These are phyloP conservation scores for Solanum chilense DNA, from an alignment of 257 asterid species.

Conservation along the genomic window DNA sequence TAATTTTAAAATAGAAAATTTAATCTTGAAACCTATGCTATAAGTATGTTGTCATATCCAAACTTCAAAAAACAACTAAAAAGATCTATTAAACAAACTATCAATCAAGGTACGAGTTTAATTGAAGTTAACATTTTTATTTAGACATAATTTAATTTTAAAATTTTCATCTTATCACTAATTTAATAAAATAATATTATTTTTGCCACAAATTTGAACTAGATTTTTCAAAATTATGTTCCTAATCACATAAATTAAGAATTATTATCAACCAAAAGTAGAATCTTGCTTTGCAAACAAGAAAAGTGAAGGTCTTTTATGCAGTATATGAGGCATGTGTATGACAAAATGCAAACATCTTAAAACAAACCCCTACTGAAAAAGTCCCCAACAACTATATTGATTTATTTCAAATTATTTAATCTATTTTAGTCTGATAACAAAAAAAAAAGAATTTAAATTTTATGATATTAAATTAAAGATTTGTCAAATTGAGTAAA, in stretches of 20 bases:
- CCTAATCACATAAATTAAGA: not conserved
- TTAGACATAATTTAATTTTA: not conserved
- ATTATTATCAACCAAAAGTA: not conserved
- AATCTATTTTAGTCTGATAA: too few relatives aligned
- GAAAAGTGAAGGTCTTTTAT: not conserved
- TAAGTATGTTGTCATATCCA: not conserved
- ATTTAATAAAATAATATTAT: not conserved
- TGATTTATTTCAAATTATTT: not conserved
- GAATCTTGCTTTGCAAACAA: not conserved
- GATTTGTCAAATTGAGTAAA: not conserved
- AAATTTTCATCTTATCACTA: not conserved
- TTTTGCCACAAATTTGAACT: not conserved
- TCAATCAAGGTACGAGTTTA: not conserved
- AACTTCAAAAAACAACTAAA: not conserved
- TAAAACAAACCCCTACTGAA: not conserved
- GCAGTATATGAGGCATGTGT: conserved; percentile 9
- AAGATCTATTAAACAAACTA: not conserved
- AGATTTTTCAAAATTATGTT: not conserved
- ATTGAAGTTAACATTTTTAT: too few relatives aligned
- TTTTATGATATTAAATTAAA: too few relatives aligned
- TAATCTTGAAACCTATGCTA: not conserved
- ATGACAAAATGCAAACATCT: not conserved
- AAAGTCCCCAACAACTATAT: not conserved
- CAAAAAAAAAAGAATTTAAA: accelerated
- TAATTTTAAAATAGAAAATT: too few relatives aligned